Conservation (phyloP, 805 yeast species). For the Wickerhamomyces mucosus region DNA sequence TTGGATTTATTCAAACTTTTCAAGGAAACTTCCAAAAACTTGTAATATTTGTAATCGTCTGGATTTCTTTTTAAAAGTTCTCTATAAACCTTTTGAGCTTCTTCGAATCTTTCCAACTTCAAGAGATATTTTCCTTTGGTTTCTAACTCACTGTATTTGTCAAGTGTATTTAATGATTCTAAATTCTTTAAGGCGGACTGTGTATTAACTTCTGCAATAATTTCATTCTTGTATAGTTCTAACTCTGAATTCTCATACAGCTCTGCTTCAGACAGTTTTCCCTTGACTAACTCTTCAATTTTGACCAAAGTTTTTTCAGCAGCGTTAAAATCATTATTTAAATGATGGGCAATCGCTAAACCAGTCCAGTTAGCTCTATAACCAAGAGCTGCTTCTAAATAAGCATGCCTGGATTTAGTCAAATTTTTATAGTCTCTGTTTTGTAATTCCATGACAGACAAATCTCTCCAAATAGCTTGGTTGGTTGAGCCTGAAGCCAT, state of each 20-base stretch:
- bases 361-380: slow-evolving; percentile 88
- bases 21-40: slow-evolving; percentile 54
- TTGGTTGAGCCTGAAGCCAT: slow-evolving; percentile 71
- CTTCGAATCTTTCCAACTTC: slow-evolving; percentile 44
- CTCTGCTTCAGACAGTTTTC: slow-evolving; percentile 57
- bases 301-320: slow-evolving; percentile 67
- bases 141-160: slow-evolving; percentile 54
- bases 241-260: slow-evolving; percentile 77
- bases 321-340: slow-evolving; percentile 53
- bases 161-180: slow-evolving; percentile 41
- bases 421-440: slow-evolving; percentile 61
- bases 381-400: slow-evolving; percentile 67
- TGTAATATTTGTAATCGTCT: slow-evolving; percentile 60
- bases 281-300: slow-evolving; percentile 68
- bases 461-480: slow-evolving; percentile 70
- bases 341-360: slow-evolving; percentile 75
- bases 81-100: slow-evolving; percentile 64
- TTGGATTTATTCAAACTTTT: slow-evolving; percentile 37
- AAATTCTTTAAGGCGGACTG: slow-evolving; percentile 48
- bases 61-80: slow-evolving; percentile 77
- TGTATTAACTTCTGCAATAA: slow-evolving; percentile 46
- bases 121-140: slow-evolving; percentile 55
- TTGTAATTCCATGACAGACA: slow-evolving; percentile 73
- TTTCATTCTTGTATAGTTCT: slow-evolving; percentile 57
- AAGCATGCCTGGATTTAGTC: slow-evolving; percentile 52